A percentile compares a stretch with the other conserved stretches of the same genome.
Evolutionary conservation across 768 basidiomycete species (phyloP).

Genomic region (Lactarius vividus): DNA sequence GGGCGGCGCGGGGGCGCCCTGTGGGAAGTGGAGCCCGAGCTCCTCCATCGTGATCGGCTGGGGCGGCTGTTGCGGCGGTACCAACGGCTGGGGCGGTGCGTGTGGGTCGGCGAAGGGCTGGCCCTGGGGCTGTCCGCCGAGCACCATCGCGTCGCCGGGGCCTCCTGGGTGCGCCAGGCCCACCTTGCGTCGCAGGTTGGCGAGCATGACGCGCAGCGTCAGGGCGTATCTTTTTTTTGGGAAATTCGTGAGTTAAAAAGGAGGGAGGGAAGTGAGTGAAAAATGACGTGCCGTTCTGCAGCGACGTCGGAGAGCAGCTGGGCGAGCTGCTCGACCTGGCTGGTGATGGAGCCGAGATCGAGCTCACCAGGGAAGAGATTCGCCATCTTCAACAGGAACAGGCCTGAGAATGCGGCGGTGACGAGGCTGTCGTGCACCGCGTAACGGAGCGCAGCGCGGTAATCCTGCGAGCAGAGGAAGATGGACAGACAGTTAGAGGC

Average conservation of each 20-base stretch:
- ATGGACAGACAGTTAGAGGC: constrained; percentile 82
- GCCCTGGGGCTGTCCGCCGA: constrained; percentile 38
- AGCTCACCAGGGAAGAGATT: constrained; percentile 86
- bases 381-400: constrained; percentile 93
- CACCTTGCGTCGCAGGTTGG: constrained; percentile 85
- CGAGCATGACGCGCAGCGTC: constrained; percentile 89
- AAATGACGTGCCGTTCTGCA: constrained; percentile 65
- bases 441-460: constrained; percentile 85
- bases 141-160: constrained; percentile 41
- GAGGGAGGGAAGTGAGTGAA: neutral
- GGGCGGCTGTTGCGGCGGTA: constrained; percentile 29
- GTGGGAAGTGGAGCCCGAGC: constrained; percentile 72
- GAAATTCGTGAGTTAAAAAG: neutral
- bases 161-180: constrained; percentile 45
- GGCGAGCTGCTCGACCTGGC: constrained; percentile 87
- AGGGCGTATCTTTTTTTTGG: constrained; percentile 68
- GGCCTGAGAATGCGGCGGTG: constrained; percentile 85
- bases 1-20: constrained; percentile 47
- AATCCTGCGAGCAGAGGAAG: constrained; percentile 77
- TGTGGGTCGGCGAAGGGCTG: constrained; percentile 56
- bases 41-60: constrained; percentile 80
- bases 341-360: constrained; percentile 70
- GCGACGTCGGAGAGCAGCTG: constrained; percentile 90
- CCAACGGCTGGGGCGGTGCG: constrained; percentile 41
- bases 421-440: constrained; percentile 93